Conservation (phyloP, 139 green algal genomes). For the Yamagishiella unicocca region DNA sequence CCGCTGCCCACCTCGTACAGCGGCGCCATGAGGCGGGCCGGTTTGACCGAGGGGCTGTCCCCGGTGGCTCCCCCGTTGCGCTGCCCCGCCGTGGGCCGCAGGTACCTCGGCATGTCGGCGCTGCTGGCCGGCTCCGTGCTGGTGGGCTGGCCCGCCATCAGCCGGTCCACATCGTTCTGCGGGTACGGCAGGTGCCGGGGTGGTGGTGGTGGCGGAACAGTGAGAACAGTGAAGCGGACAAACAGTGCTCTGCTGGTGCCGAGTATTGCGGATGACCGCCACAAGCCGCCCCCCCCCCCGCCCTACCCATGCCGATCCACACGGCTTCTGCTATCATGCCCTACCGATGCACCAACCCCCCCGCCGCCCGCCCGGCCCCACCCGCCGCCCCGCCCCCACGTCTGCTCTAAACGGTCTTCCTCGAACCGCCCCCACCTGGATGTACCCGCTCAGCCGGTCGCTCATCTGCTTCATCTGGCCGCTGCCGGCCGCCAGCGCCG, state of each 20-base stretch:
- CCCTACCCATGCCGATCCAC: no score
- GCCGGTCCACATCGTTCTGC: conserved; percentile 46
- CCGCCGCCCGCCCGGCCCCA: no score
- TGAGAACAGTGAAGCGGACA: no score
- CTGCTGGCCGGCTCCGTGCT: neutral
- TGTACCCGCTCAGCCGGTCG: conserved; percentile 29
- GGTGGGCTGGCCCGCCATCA: conserved; percentile 36
- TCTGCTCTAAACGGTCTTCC: no score
- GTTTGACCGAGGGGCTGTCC: neutral
- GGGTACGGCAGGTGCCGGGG: neutral
- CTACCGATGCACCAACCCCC: no score
- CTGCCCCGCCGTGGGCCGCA: conserved; percentile 18
- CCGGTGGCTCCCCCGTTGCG: neutral
- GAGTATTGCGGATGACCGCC: no score
- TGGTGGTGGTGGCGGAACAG: neutral
- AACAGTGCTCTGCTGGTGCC: no score
- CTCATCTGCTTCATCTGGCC: conserved; percentile 33
- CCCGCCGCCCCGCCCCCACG: no score
- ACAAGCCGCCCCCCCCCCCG: no score
- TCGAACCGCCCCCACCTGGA: neutral
- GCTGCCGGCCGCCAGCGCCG: conserved; percentile 13
- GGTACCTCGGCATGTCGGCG: conserved; percentile 13
- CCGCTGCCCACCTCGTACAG: conserved; percentile 16
- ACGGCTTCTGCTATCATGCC: no score
- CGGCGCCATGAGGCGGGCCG: conserved; percentile 39